Conservation (phyloP, 768 basidiomycete species). For the Daedaleopsis nitida region DNA sequence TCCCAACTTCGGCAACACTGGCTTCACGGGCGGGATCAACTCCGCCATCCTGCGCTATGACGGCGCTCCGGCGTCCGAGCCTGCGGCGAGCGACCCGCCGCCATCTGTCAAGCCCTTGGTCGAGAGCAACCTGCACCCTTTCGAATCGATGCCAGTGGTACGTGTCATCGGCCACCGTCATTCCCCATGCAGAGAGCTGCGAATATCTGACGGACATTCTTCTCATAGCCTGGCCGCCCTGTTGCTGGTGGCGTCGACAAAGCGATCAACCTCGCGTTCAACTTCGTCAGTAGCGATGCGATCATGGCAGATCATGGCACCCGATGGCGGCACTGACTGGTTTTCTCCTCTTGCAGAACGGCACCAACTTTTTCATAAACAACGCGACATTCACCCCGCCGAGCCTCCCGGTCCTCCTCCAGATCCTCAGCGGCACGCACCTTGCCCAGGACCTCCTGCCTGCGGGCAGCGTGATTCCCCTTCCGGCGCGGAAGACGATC, state of each 20-base stretch:
- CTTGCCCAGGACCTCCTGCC: conserved; percentile 41
- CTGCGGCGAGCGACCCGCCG: conserved; percentile 21
- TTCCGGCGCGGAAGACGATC: conserved; percentile 49
- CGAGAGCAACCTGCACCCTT: conserved; percentile 20
- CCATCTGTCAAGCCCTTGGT: conserved; percentile 11
- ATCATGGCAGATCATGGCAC: neutral
- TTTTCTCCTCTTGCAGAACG: conserved; percentile 4
- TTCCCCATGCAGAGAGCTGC: no score
- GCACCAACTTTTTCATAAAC: conserved; percentile 34
- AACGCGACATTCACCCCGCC: conserved; percentile 35
- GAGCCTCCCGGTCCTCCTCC: conserved; percentile 47
- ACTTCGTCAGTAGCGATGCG: conserved; percentile 17
- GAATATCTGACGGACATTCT: neutral
- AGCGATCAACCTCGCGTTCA: conserved; percentile 18
- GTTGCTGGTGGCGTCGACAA: conserved; percentile 21
- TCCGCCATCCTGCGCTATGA: conserved; percentile 48
- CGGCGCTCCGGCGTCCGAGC: conserved; percentile 39
- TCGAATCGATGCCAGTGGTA: conserved; percentile 14
- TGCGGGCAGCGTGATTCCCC: conserved; percentile 42
- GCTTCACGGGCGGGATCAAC: conserved; percentile 39
- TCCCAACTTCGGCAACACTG: conserved; percentile 22
- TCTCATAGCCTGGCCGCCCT: conserved; percentile 21
- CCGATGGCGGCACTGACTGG: neutral
- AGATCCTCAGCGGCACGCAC: conserved; percentile 48
- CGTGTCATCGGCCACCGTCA: neutral